phyloP scores from a whole-genome alignment of 2,329 filamentous ascomycete species.

The Aspergillus sp. region DNA sequence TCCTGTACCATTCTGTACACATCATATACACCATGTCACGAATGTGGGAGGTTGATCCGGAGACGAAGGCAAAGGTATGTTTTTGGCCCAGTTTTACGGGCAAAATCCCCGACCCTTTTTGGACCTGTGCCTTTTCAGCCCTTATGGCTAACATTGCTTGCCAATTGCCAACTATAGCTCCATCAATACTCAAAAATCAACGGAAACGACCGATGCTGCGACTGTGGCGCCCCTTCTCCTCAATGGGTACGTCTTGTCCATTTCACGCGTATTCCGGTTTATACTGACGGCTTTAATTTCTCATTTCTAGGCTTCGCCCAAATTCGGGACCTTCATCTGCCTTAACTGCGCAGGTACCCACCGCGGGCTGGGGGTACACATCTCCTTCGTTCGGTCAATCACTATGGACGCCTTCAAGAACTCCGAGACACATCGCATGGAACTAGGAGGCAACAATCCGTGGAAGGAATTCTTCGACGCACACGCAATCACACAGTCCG shows the following conservation, averaged over 20 bases:
- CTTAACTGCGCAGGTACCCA: slow-evolving; percentile 93
- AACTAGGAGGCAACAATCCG: slow-evolving; percentile 81
- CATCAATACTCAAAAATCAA: slow-evolving; percentile 87
- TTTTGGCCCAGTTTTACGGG: not conserved
- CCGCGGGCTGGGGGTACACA: slow-evolving; percentile 92
- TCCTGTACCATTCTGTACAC: not conserved
- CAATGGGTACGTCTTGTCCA: slow-evolving; percentile 74
- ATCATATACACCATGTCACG: slow-evolving; percentile 53
- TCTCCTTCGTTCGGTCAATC: slow-evolving; percentile 95
- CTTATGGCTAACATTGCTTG: slow-evolving; percentile 13
- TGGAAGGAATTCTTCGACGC: slow-evolving; percentile 86
- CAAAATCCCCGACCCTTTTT: not conserved
- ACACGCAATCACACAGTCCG: slow-evolving; percentile 65
- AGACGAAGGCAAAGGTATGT: slow-evolving; percentile 87
- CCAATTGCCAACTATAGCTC: slow-evolving; percentile 57
- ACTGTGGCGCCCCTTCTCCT: slow-evolving; percentile 91
- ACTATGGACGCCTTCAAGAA: slow-evolving; percentile 99
- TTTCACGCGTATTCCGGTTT: not conserved
- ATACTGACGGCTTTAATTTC: not conserved
- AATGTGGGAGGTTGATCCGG: slow-evolving; percentile 99
- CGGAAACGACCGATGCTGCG: slow-evolving; percentile 87
- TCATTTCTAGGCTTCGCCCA: slow-evolving; percentile 67
- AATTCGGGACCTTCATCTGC: slow-evolving; percentile 99
- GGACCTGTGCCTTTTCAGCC: not conserved
- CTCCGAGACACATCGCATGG: slow-evolving; percentile 90